These are phyloP conservation scores for Spencermartinsiella europaea DNA, from an alignment of 805 yeast genomes.

Conservation along the genomic window DNA sequence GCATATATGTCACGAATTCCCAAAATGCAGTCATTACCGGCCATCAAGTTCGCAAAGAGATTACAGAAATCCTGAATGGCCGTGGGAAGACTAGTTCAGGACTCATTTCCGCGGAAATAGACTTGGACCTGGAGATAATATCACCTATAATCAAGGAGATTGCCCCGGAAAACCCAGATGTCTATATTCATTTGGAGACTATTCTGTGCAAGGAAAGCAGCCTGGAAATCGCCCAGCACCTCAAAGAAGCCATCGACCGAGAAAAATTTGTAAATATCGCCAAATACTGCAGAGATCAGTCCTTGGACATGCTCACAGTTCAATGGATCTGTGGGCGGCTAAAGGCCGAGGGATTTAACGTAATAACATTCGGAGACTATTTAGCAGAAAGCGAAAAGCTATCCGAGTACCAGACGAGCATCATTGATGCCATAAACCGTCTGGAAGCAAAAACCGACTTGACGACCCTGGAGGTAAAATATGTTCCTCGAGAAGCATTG, in stretches of 20 bases:
- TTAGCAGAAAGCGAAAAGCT: background rate
- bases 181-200: constrained; percentile 7
- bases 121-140: constrained; percentile 12
- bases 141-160: constrained; percentile 4
- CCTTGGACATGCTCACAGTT: constrained; percentile 2
- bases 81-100: constrained; percentile 16
- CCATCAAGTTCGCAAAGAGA: constrained; percentile 2
- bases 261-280: background rate
- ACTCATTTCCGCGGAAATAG: constrained; percentile 13
- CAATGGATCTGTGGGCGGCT: constrained; percentile 1
- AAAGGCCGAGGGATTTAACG: background rate
- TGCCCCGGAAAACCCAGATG: background rate
- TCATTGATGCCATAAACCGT: background rate
- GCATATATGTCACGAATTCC: constrained; percentile 11
- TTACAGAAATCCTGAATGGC: constrained; percentile 9
- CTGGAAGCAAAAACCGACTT: background rate
- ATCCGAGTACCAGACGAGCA: background rate
- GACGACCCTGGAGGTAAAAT: background rate
- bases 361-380: background rate
- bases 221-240: background rate
- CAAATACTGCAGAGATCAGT: constrained; percentile 1
- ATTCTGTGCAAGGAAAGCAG: constrained; percentile 10
- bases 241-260: background rate
- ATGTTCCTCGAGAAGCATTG: background rate
- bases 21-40: constrained; percentile 14